Percentiles rank a stretch among this genome's conserved stretches.
Conservation (phyloP, 345 rosid species). For the rapeseed (Brassica napus) region DNA sequence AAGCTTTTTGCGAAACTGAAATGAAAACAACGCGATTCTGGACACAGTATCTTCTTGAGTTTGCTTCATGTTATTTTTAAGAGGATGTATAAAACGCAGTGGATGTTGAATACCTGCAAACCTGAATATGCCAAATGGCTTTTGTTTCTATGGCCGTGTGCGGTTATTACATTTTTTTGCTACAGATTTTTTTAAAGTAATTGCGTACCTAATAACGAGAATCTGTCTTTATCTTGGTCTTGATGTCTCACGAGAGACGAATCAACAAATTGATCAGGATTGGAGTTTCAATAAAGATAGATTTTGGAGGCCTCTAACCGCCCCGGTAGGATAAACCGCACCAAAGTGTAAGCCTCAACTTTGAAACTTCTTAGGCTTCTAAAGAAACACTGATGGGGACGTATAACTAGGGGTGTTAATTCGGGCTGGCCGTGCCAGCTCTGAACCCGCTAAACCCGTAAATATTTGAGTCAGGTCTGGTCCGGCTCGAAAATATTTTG, state of each 20-base stretch:
- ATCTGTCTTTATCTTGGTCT: not conserved
- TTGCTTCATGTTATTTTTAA: not conserved
- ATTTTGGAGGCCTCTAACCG: not conserved
- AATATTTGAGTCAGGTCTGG: too few species aligned
- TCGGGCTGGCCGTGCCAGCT: too few species aligned
- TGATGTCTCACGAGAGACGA: not conserved
- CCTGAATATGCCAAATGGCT: conserved; percentile 38
- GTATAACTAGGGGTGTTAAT: too few species aligned
- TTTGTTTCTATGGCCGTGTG: conserved; percentile 25
- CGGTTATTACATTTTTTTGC: conserved; percentile 14
- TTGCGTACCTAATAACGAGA: conserved; percentile 27
- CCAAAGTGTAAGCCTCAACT: not conserved
- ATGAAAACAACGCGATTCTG: conserved; percentile 37
- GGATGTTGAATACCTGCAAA: conserved; percentile 34
- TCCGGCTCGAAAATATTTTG: too few species aligned
- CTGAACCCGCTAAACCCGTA: too few species aligned
- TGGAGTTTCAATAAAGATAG: not conserved
- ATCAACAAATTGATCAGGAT: not conserved
- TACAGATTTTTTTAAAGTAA: not conserved
- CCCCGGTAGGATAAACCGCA: not conserved
- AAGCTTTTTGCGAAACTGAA: conserved; percentile 60
- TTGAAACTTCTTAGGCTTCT: not conserved
- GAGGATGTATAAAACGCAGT: conserved; percentile 36
- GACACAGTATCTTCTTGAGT: not conserved
- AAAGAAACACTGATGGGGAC: too few species aligned